These are phyloP conservation scores for Fusarium papillatum DNA, from an alignment of 2,329 filamentous ascomycete genomes.

Conservation along the genomic window DNA sequence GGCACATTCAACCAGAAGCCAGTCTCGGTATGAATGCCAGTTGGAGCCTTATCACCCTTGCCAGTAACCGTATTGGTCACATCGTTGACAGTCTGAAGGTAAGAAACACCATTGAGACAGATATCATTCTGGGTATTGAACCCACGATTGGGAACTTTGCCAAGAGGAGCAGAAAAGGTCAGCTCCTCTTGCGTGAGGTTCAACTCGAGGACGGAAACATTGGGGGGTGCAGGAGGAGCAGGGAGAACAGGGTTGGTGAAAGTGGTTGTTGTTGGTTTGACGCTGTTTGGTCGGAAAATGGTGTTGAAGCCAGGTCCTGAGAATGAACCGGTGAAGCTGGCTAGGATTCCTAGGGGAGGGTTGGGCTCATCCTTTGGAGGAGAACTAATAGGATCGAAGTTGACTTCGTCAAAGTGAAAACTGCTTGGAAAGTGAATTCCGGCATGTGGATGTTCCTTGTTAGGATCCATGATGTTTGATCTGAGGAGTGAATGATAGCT, in stretches of 20 bases:
- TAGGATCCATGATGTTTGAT: not conserved
- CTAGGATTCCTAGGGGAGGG: slow-evolving; percentile 11
- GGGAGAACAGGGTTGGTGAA: slow-evolving; percentile 12
- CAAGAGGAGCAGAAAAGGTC: not conserved
- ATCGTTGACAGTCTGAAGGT: slow-evolving; percentile 20
- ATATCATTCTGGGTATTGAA: slow-evolving; percentile 16
- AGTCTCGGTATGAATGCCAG: slow-evolving; percentile 14
- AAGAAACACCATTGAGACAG: slow-evolving; percentile 5
- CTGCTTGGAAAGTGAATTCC: slow-evolving; percentile 5
- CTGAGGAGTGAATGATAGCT: not conserved
- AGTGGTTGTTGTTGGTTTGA: not conserved
- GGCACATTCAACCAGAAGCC: slow-evolving; percentile 16
- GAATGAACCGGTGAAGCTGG: slow-evolving; percentile 3
- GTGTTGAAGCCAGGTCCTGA: slow-evolving; percentile 15
- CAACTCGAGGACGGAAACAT: slow-evolving; percentile 11
- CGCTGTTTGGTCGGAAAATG: slow-evolving; percentile 10
- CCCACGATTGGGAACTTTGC: slow-evolving; percentile 11
- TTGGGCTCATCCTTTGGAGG: not conserved
- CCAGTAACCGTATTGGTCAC: slow-evolving; percentile 10
- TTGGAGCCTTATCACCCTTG: not conserved
- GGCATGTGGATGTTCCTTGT: not conserved
- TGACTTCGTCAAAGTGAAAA: slow-evolving; percentile 14
- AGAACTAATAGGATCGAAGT: not conserved
- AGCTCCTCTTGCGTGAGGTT: slow-evolving; percentile 7
- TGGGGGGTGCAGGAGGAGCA: slow-evolving; percentile 7